Base-by-base conservation (phyloP, 2,329 filamentous ascomycete species). In the Sporothrix schenckii region DNA sequence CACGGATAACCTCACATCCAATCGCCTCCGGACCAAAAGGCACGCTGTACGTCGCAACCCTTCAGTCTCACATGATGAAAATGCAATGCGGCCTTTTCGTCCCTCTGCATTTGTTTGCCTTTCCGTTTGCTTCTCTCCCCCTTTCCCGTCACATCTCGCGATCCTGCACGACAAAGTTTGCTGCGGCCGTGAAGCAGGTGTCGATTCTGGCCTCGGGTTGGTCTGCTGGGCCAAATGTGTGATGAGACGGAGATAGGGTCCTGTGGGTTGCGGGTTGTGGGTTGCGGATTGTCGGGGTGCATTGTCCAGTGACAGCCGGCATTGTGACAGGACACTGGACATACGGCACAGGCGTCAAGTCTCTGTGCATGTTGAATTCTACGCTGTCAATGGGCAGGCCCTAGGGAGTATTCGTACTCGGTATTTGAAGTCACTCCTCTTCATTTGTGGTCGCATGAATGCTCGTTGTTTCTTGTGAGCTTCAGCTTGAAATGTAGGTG, bases 41-140 rank as follows among this genome's bases (percentile, higher is more conserved):
- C 58, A 63, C 39, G 58, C 4, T 27, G 39, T 21, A 47, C n/a
- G 10, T 47, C 41, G n/a, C 58, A 4, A n/a, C 16, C 6, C 30
- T 7, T 34, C 34, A 6, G 39, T 24, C 58, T 63, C 58, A 47
- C 58, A 63, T 44, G 58, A 63, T 63, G 39, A 63, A 47, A 63
- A 27, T 10, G 41, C 56, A n/a, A 44, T 63, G 58, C 58, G 39
- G 58, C 6, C 54, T 11, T 1, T 34, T 14, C 34, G 19, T 21
- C 21, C 56, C 13, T 21, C 30, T 47, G 34, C 34, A 13, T 21
- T 24, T 10, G 10, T 41, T 41, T 58, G 5, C 24, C 19, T 39
- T 58, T 34, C n/a, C 41, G 2, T 3, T 53, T 53, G n/a, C 6
- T 30, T 47, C 21, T 13, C 44, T 4, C 10, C 11, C 58, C 13